Base-by-base conservation (phyloP, 805 yeast species). In the Lachancea quebecensis region DNA sequence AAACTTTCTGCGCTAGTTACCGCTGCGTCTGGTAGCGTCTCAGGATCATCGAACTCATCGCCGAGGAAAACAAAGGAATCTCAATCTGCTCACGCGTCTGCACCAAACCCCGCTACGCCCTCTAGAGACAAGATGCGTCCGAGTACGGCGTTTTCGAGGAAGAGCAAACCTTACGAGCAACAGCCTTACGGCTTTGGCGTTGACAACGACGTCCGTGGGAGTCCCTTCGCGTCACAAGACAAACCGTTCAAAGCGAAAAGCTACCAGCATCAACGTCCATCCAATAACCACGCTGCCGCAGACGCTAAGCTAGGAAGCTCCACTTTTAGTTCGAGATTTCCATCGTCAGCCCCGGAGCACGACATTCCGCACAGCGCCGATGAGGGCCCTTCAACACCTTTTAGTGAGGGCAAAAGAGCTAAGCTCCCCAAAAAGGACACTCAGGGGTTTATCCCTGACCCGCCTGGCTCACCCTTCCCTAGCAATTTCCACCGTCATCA, bases 151-250 rank as follows among this genome's bases (percentile, higher is more conserved):
- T 34, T 40, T 34, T 38, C 45, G 2, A 52, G 60, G 28, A 52
- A 48, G 34, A 53, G 48, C 40, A 51, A 50, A 38, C 63, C 66
- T 1, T 63, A 63, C 42, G 67, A 59, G 34, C 50, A 62, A 38
- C 65, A 62, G 34, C 67, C 66, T 1, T 63, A 63, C 49, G 67
- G 67, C 6, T 63, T 63, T 47, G 65, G 64, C 12, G 35, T 53
- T 29, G 51, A 46, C n/a, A 17, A 30, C 11, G 56, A 51, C 11
- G n/a, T 25, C 43, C 14, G 8, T 15, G 28, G 34, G 25, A 17
- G 15, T 15, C 7, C 38, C 18, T 32, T 10, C 35, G 16, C 34
- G 2, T 17, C 25, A 5, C 52, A 49, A 5, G 53, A 54, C 32
- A 59, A 56, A 39, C 52, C 61, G 4, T 60, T 60, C 39, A 60